Evolutionary conservation across 106 monocot species (phyloP).

Genomic region (Iris macrosiphon): DNA sequence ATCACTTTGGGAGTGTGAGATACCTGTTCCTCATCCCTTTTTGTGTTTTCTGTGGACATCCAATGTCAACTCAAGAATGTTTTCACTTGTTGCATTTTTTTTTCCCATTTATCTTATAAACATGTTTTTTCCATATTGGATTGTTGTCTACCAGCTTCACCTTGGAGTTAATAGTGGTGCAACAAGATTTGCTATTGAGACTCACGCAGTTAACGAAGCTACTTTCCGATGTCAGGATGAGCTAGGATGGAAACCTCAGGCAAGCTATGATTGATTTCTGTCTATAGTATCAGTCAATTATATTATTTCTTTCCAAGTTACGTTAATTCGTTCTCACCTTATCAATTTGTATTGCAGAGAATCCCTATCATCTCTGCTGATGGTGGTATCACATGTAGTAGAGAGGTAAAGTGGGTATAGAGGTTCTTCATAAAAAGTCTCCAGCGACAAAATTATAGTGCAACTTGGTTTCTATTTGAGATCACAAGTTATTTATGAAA

Average conservation of each 20-base stretch:
- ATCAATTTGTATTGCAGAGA: constrained; percentile 12
- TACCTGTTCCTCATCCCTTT: neutral
- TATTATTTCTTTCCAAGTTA: neutral
- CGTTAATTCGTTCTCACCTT: neutral
- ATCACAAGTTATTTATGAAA: neutral
- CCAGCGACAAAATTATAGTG: neutral
- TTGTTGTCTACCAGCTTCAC: constrained; percentile 44
- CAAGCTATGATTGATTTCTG: neutral
- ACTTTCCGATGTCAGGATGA: constrained; percentile 92
- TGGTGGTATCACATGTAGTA: constrained; percentile 11
- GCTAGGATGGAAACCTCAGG: constrained; percentile 96
- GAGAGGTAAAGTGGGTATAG: constrained; percentile 12
- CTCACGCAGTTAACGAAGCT: constrained; percentile 92
- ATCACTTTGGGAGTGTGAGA: too few species aligned
- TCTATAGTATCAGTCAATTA: neutral
- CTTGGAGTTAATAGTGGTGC: constrained; percentile 98
- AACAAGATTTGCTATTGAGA: constrained; percentile 76
- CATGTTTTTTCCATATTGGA: neutral
- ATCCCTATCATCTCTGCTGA: constrained; percentile 16
- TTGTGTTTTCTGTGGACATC: neutral
- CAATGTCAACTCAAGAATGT: neutral
- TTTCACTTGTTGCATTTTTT: neutral
- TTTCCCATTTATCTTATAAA: neutral
- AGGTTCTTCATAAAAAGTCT: neutral
- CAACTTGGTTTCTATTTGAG: neutral